Base-by-base conservation (phyloP, 768 basidiomycete genomes). In the Termitomyces sp. region DNA sequence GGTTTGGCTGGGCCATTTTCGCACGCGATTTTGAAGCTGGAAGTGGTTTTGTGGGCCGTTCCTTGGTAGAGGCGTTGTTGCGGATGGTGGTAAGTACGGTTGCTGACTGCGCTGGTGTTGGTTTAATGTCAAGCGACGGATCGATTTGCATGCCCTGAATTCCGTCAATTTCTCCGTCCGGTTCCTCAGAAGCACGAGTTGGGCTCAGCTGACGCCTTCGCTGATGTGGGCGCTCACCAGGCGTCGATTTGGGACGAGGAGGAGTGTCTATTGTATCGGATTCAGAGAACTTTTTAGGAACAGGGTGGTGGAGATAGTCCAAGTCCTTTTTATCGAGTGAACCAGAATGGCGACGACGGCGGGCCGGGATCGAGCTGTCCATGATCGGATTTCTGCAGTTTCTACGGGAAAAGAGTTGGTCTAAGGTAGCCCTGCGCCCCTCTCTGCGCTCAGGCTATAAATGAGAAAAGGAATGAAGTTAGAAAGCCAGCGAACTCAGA, bases 241-340 rank as follows among this genome's bases (percentile, higher is more conserved):
- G 89, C 0, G 90, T 88, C 15, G 88, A 89, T 70, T 91, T 90
- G 20, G 90, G 89, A 20, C 90, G 81, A 4, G 87, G 88, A 7
- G 86, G 86, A 7, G 86, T 84, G 1, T 76, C 67, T 24, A 83
- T 66, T 11, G 58, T 50, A 44, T 73, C 68, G 6, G 64, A 24
- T 24, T 73, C 70, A n/a, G 58, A 63, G 36, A 62, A 57, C 61
- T 63, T 66, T 56, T 65, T 63, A 16, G 71, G 60, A 49, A 62
- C 57, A 56, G 70, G 57, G 64, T 63, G 65, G 61, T 70, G 55
- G 63, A 68, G 61, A 65, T 75, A 51, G 70, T 70, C 68, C 32
- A 60, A 50, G 15, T 61, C 48, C 39, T 61, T 61, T 68, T 75
- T 66, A 70, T 76, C 62, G 76, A 78, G 70, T 13, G 84, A 84